These are phyloP conservation scores for Auricularia sp. DNA, from an alignment of 768 basidiomycete species.

Conservation along the genomic window DNA sequence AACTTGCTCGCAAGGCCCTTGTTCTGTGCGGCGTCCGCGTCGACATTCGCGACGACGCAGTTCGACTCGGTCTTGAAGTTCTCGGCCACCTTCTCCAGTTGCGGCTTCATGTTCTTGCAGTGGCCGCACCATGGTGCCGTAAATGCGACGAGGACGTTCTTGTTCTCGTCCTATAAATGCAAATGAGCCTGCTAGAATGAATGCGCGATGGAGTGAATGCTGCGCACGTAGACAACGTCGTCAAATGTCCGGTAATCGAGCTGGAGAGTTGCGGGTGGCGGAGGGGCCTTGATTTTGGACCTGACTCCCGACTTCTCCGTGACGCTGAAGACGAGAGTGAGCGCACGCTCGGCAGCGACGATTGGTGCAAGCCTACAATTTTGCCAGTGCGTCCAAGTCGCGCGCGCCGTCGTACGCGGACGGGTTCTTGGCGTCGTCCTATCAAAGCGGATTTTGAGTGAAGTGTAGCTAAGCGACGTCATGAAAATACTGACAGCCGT, in stretches of 20 bases:
- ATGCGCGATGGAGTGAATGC: too few relatives aligned
- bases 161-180: slow-evolving; percentile 31
- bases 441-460: neutral
- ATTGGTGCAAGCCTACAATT: slow-evolving; percentile 45
- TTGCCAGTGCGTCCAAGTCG: slow-evolving; percentile 65
- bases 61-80: slow-evolving; percentile 70
- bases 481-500: slow-evolving; percentile 8
- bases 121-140: slow-evolving; percentile 88
- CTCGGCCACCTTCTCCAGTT: slow-evolving; percentile 73
- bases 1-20: slow-evolving; percentile 59
- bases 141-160: slow-evolving; percentile 79
- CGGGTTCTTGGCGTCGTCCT: slow-evolving; percentile 46
- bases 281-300: slow-evolving; percentile 79
- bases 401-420: slow-evolving; percentile 69
- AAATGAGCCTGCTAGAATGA: too few relatives aligned
- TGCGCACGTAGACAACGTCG: slow-evolving; percentile 47
- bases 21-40: slow-evolving; percentile 81
- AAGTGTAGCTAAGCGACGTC: neutral
- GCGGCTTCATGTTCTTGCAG: slow-evolving; percentile 85
- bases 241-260: slow-evolving; percentile 69
- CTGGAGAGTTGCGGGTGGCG: slow-evolving; percentile 57
- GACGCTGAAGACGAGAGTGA: slow-evolving; percentile 37
- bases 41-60: slow-evolving; percentile 82
- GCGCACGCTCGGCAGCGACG: too few relatives aligned
- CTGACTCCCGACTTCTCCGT: slow-evolving; percentile 67